These are phyloP conservation scores for Salix viminalis DNA, from an alignment of 345 rosid genomes.

Conservation along the genomic window DNA sequence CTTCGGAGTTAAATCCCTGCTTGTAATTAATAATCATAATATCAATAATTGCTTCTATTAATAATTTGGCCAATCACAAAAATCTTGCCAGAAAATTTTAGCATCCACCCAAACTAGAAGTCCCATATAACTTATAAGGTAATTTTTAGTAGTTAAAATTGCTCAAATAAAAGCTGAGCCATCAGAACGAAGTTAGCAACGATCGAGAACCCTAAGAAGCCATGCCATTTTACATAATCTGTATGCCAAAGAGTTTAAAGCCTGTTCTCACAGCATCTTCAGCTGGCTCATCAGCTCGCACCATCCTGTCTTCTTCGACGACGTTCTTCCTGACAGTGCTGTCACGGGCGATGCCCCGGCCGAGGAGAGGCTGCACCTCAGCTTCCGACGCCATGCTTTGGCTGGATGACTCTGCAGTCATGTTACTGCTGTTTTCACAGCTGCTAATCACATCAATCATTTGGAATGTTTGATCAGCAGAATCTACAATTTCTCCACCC, in stretches of 20 bases:
- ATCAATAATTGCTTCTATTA: not conserved
- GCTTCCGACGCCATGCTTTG: not conserved
- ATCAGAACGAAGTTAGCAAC: not conserved
- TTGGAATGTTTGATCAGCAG: constrained; percentile 18
- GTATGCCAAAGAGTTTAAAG: constrained; percentile 48
- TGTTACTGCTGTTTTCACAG: not conserved
- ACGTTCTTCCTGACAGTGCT: not conserved
- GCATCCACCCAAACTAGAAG: not conserved
- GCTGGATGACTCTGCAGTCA: not conserved
- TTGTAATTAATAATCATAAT: not conserved
- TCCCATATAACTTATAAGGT: no score
- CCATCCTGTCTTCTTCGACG: constrained; percentile 1
- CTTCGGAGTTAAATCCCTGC: not conserved
- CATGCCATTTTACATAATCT: constrained; percentile 13
- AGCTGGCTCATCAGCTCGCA: not conserved
- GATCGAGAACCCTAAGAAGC: not conserved
- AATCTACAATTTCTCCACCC: not conserved
- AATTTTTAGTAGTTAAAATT: not conserved
- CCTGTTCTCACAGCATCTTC: constrained; percentile 1
- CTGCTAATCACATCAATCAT: constrained; percentile 35
- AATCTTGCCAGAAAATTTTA: not conserved
- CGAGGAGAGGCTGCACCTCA: constrained; percentile 12
- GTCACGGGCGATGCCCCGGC: not conserved
- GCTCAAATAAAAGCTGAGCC: not conserved
- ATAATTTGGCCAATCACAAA: not conserved